Base-by-base conservation (phyloP, 768 basidiomycete species). In the Tulasnella sp. region DNA sequence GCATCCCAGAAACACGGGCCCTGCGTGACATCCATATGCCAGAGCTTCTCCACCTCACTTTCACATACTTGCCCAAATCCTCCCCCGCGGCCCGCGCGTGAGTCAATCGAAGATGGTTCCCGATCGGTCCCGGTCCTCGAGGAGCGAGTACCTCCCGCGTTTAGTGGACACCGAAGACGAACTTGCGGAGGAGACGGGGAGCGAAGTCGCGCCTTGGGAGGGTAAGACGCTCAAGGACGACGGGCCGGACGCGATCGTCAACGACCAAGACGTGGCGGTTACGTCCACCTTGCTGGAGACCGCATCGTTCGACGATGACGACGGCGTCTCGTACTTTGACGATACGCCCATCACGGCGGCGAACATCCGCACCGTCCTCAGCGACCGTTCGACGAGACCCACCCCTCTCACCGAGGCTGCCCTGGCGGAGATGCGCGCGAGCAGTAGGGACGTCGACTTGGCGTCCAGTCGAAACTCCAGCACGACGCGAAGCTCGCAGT, bases 21-120 rank as follows among this genome's bases (percentile, higher is more conserved):
- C 44, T n/a, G 26, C 44, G 44, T 47, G 44, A 47, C 44, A 47
- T 69, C 42, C 68, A 69, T 19, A 41, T 69, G 8, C 68, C 68
- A 17, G 68, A 69, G 47, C 41, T 69, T 11, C 40, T 69, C 29
- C 68, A 69, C 68, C 44, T 69, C 29, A 47, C 36, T 35, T 69
- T 69, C 68, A 52, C 68, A 12, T 52, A 42, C 16, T 42, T 69
- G 22, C 40, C 68, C 1, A 34, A 22, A 69, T n/a, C 32, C 12
- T 44, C 68, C 39, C 36, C 52, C 22, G 41, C 69, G 29, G 47
- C 42, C 16, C 29, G 41, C 35, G 29, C 47, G 29, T n/a, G 69
- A 37, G 69, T 69, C 69, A 44, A 36, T 16, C 42, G 47, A 29
- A 42, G 26, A 8, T 70, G 69, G 69, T 52, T 47, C 69, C 47